A percentile compares a stretch with the other conserved stretches of the same genome.
These are phyloP conservation scores for Pseudomonodictys pantanalensis DNA, from an alignment of 495 filamentous ascomycete genomes.

Conservation along the genomic window DNA sequence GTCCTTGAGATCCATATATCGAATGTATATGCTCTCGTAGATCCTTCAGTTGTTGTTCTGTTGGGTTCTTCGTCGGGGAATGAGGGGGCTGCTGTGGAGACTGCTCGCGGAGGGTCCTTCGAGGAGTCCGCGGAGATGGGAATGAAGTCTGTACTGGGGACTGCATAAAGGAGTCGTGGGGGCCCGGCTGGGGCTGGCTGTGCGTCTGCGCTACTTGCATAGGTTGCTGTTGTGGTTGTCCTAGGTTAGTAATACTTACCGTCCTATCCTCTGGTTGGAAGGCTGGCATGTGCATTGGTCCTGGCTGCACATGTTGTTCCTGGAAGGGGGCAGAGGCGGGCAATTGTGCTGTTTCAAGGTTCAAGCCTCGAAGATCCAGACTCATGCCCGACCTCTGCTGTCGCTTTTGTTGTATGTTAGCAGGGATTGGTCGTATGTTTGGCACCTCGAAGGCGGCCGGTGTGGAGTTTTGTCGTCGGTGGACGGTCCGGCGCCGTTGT, in stretches of 20 bases:
- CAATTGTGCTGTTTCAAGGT: slow-evolving; percentile 45
- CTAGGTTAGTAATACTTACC: slow-evolving; percentile 65
- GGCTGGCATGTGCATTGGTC: slow-evolving; percentile 25
- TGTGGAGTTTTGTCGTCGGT: slow-evolving; percentile 86
- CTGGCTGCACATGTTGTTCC: slow-evolving; percentile 30
- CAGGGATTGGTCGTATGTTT: slow-evolving; percentile 61
- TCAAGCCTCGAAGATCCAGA: slow-evolving; percentile 59
- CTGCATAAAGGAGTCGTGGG: slow-evolving; percentile 38
- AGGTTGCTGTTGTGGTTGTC: slow-evolving; percentile 57
- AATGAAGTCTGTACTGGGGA: slow-evolving; percentile 33
- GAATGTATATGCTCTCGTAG: slow-evolving; percentile 41
- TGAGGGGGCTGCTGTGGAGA: slow-evolving; percentile 30
- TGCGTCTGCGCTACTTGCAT: slow-evolving; percentile 77
- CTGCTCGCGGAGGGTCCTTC: slow-evolving; percentile 24
- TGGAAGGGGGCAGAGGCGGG: slow-evolving; percentile 40
- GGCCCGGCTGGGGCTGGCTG: slow-evolving; percentile 59
- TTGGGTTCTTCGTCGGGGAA: slow-evolving; percentile 24
- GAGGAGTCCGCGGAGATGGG: slow-evolving; percentile 32
- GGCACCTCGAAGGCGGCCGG: slow-evolving; percentile 68
- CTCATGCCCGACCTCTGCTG: slow-evolving; percentile 76
- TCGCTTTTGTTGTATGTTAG: slow-evolving; percentile 52
- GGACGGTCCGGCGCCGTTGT: slow-evolving; percentile 68
- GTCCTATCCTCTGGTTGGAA: slow-evolving; percentile 50
- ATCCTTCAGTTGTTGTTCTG: slow-evolving; percentile 35
- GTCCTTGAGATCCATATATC: slow-evolving; percentile 31